Conservation (phyloP, 495 filamentous ascomycete genomes). For the Hyaloscypha finlandica region DNA sequence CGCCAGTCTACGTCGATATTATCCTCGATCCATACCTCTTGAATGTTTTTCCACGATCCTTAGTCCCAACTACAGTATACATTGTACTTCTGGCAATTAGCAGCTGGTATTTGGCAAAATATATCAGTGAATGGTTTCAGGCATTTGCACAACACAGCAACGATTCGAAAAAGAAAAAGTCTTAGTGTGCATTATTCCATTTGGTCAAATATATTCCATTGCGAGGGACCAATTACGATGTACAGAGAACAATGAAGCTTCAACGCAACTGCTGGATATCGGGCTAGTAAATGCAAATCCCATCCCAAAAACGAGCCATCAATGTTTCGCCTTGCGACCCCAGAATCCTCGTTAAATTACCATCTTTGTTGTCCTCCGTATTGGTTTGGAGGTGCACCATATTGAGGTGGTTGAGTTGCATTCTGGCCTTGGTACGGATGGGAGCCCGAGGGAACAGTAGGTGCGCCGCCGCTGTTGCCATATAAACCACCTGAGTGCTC, state of each 20-base stretch:
- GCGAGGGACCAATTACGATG: not conserved
- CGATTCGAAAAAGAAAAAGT: slow-evolving; percentile 37
- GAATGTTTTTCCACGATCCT: slow-evolving; percentile 69
- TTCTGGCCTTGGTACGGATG: slow-evolving; percentile 39
- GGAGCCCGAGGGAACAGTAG: slow-evolving; percentile 36
- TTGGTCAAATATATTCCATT: not conserved
- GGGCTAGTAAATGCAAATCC: slow-evolving; percentile 21
- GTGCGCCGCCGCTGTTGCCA: slow-evolving; percentile 28
- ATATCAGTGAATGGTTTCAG: slow-evolving; percentile 40
- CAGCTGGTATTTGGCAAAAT: slow-evolving; percentile 47
- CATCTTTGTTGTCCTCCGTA: slow-evolving; percentile 29
- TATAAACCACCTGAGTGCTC: slow-evolving; percentile 33
- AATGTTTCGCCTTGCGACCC: not conserved
- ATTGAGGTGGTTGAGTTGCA: slow-evolving; percentile 11
- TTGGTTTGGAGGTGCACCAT: slow-evolving; percentile 8
- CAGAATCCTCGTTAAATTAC: slow-evolving; percentile 10
- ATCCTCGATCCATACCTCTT: slow-evolving; percentile 85
- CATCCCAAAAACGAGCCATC: not conserved
- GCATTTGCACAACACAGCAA: slow-evolving; percentile 29
- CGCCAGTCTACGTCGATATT: slow-evolving; percentile 77
- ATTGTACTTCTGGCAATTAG: slow-evolving; percentile 55
- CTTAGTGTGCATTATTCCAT: slow-evolving; percentile 9
- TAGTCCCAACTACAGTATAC: slow-evolving; percentile 66
- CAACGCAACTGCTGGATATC: slow-evolving; percentile 26
- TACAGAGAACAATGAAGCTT: not conserved